These are phyloP conservation scores for Ilyonectria sp. DNA, from an alignment of 2,329 filamentous ascomycete genomes.

Conservation along the genomic window DNA sequence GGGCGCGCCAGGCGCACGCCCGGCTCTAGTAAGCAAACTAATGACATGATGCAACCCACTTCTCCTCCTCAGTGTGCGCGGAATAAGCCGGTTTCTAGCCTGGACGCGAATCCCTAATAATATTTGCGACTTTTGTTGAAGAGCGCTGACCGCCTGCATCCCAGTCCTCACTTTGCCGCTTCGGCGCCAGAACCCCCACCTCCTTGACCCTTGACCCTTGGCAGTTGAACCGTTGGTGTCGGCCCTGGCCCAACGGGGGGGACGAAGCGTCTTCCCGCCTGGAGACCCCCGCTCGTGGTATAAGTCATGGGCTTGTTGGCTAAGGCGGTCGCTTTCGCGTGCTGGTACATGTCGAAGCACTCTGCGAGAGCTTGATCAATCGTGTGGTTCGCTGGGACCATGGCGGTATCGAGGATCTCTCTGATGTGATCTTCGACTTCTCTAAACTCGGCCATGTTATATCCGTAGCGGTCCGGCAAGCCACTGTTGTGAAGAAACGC, in stretches of 20 bases:
- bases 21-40: slow-evolving; percentile 3
- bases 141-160: slow-evolving; percentile 17
- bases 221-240: slow-evolving; percentile 15
- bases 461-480: slow-evolving; percentile 66
- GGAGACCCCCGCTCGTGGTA: slow-evolving; percentile 45
- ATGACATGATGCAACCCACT: background rate
- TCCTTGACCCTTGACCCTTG: slow-evolving; percentile 19
- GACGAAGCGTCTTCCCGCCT: slow-evolving; percentile 25
- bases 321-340: slow-evolving; percentile 63
- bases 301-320: slow-evolving; percentile 64
- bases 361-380: slow-evolving; percentile 63
- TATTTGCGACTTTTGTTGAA: slow-evolving; percentile 10
- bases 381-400: slow-evolving; percentile 59
- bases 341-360: slow-evolving; percentile 63
- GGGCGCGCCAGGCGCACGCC: slow-evolving; percentile 8
- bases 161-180: slow-evolving; percentile 24
- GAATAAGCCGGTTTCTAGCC: slow-evolving; percentile 20
- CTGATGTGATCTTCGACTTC: slow-evolving; percentile 66
- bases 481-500: slow-evolving; percentile 69
- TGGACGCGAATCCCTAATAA: slow-evolving; percentile 3
- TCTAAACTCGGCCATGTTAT: slow-evolving; percentile 64
- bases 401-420: slow-evolving; percentile 63
- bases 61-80: slow-evolving; percentile 10
- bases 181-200: slow-evolving; percentile 31
- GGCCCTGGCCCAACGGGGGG: slow-evolving; percentile 11